These are phyloP conservation scores for Dinochytrium kinnereticum DNA, from an alignment of 371 early-diverging fungal species.

Conservation along the genomic window DNA sequence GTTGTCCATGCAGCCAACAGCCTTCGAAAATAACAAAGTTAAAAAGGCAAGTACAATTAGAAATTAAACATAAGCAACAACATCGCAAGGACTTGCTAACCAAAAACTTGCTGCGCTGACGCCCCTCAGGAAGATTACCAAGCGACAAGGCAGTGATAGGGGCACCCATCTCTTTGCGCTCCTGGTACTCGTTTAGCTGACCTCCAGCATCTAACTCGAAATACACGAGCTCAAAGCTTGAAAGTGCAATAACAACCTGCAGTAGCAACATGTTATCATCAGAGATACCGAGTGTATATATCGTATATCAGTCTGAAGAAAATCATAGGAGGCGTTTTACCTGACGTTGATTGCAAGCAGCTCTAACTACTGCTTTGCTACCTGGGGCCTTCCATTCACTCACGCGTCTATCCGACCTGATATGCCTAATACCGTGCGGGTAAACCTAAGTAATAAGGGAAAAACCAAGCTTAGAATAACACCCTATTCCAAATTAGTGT, in stretches of 20 bases:
- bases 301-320: too few relatives aligned
- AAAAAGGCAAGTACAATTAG: neutral
- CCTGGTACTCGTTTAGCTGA: conserved; percentile 86
- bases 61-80: conserved; percentile 2
- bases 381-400: conserved; percentile 94
- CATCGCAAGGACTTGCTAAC: too few relatives aligned
- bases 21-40: conserved; percentile 42
- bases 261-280: too few relatives aligned
- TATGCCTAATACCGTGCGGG: conserved; percentile 89
- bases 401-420: conserved; percentile 82
- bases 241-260: conserved; percentile 80
- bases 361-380: conserved; percentile 68
- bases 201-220: conserved; percentile 91
- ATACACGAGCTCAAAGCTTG: conserved; percentile 85
- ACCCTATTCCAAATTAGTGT: neutral
- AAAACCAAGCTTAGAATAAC: too few relatives aligned
- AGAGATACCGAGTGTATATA: too few relatives aligned
- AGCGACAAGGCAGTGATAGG: conserved; percentile 78
- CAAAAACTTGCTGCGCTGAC: conserved; percentile 78
- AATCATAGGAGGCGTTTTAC: too few relatives aligned
- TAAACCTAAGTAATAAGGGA: conserved; percentile 48
- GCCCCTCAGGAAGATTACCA: conserved; percentile 81
- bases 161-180: conserved; percentile 73
- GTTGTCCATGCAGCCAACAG: conserved; percentile 90
- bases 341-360: conserved; percentile 80